Base-by-base conservation (phyloP, 73 alveolate genomes). In the Diophrys sp. region DNA sequence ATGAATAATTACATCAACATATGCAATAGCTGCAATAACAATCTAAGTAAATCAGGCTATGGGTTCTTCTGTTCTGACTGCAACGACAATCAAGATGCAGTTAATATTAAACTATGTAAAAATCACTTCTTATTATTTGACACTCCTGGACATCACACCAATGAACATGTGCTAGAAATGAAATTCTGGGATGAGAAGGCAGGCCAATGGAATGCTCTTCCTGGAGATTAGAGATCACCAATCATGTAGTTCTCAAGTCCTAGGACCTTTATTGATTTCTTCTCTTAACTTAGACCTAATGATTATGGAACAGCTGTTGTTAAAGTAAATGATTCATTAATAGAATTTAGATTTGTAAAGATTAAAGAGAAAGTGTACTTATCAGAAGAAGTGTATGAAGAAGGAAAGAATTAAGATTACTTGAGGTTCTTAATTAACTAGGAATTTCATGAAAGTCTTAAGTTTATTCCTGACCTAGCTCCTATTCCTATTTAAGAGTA, bases 31-130 rank as follows among this genome's bases (percentile, higher is more conserved):
- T 68, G 75, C 75, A 68, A 68, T 24, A 1, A 1, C 1, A 29
- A 18, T 28, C 75, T 68, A 23, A 2, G 24, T 14, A 31, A 68
- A 14, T 2, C 24, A 2, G 75, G 75, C 24, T 28, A 23, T 31
- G 75, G 54, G 56, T 68, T 68, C 75, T 68, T 68, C 54, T 68
- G 75, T 31, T 25, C 5, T 11, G 62, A 44, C 5, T 44, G 62
- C 18, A 11, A 44, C 5, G 18, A 44, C 62, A 18, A 44, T 44
- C 5, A 44, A 11, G 62, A 44, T 18, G 5, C 62, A 44, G 5
- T 11, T 5, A 44, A 44, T 44, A 5, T 68, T 14, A 18, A 31
- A 25, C 5, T 68, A 2, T 68, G 75, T 31, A 25, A 29, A 29
- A 68, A 26, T 2, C 75, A 68, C 75, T 68, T 23, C 24, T 28